Conservation (phyloP, 1,139 yeast genomes). For the Sugiyamaella xylanicola region DNA sequence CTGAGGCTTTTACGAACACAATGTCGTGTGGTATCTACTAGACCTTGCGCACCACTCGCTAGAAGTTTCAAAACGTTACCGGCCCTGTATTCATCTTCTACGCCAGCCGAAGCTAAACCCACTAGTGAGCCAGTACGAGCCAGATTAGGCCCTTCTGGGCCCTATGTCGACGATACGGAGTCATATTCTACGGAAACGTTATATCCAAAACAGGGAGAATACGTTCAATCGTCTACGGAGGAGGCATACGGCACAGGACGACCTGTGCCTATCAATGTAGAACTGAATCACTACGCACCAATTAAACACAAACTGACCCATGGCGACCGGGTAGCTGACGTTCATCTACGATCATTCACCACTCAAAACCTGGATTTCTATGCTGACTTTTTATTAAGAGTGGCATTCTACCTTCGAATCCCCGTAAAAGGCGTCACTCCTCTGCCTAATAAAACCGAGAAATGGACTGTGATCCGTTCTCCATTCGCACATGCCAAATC, state of each 20-base stretch:
- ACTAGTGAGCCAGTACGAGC: slow-evolving; percentile 16
- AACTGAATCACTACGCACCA: slow-evolving; percentile 81
- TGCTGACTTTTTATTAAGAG: slow-evolving; percentile 84
- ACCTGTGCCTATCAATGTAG: slow-evolving; percentile 82
- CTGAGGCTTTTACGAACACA: not conserved
- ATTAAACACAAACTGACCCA: slow-evolving; percentile 65
- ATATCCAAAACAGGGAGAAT: slow-evolving; percentile 34
- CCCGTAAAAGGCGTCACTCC: slow-evolving; percentile 76
- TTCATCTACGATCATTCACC: slow-evolving; percentile 73
- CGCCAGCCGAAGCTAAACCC: not conserved
- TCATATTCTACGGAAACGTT: slow-evolving; percentile 27
- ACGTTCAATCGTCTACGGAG: slow-evolving; percentile 32
- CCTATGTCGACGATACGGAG: slow-evolving; percentile 30
- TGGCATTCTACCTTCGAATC: slow-evolving; percentile 85
- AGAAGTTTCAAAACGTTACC: not conserved
- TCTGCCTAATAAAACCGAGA: slow-evolving; percentile 70
- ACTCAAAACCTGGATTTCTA: slow-evolving; percentile 71
- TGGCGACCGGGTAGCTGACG: slow-evolving; percentile 66
- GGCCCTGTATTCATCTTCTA: not conserved
- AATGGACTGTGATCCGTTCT: slow-evolving; percentile 91
- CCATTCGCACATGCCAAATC: slow-evolving; percentile 95
- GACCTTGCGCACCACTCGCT: not conserved
- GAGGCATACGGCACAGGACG: slow-evolving; percentile 40
- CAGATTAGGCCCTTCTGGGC: slow-evolving; percentile 14
- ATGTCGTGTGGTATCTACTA: not conserved